Evolutionary conservation across 2,329 filamentous ascomycete genomes (phyloP), one percentile per base, ranked within the genome.

Genomic region (Diplodia scrobiculata): DNA sequence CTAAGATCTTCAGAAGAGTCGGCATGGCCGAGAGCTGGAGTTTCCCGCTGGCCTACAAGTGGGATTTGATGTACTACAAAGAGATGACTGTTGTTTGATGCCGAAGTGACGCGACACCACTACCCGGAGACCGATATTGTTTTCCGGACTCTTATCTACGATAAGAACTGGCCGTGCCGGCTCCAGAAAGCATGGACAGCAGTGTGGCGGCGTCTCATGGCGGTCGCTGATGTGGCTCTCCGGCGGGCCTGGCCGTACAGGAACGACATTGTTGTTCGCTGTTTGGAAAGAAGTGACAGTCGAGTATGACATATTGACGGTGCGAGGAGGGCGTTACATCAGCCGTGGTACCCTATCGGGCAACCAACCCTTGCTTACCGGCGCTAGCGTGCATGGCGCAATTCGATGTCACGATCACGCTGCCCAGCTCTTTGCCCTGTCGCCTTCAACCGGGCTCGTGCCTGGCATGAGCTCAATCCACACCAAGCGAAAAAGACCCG

Each of bases 11-110:
- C n/a, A 47, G 41, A 32, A 48, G 41, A 32, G 38, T 34, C 9
- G 41, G 55, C 13, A 60, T 27, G 25, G 55, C 27, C 13, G 55
- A 60, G 27, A 60, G 38, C 55, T 60, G 41, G 55, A 60, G 25
- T 5, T 60, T 60, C 11, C 55, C 55, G 2, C 17, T 60, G 10
- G 25, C 55, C 1, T 60, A 60, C 55, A 60, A 60, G n/a, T 60
- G 41, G 55, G 55, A 60, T 48, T 17, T 60, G 38, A 34, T 32
- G 17, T 48, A 60, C 25, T 60, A 48, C 27, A 48, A 48, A 21
- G 41, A 32, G 38, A 34, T 60, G 38, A 60, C 41, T 19, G 36
- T 60, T 27, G 38, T 60, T 10, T 60, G 21, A 48, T 14, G 14
- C 14, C 50, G 13, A 17, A 52, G 25, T 32, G 29, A 32, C 29